These are phyloP conservation scores for Centaurea solstitialis DNA, from an alignment of 129 eudicot genomes.

Conservation along the genomic window DNA sequence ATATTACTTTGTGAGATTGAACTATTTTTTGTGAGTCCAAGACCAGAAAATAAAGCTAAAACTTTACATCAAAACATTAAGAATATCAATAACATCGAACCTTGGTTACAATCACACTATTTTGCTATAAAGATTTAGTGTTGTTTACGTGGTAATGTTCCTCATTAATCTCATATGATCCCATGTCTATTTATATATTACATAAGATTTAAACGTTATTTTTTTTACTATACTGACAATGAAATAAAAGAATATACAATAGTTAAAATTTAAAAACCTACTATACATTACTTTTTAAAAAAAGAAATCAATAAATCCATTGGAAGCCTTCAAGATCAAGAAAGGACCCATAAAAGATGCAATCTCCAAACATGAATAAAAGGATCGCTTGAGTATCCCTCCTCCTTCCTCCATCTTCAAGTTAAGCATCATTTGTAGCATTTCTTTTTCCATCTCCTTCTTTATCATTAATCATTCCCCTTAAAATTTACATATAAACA, in stretches of 20 bases:
- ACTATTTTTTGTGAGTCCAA: too few relatives aligned
- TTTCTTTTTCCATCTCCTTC: constrained; percentile 3
- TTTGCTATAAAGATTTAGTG: too few relatives aligned
- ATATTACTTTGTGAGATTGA: too few relatives aligned
- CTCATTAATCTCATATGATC: too few relatives aligned
- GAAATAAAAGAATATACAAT: background rate
- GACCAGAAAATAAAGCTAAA: too few relatives aligned
- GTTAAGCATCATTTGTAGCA: constrained; percentile 31
- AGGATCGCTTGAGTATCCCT: constrained; percentile 31
- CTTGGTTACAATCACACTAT: too few relatives aligned
- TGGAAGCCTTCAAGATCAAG: constrained; percentile 36
- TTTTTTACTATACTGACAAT: background rate
- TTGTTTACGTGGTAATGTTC: too few relatives aligned
- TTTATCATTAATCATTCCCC: background rate
- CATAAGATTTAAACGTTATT: too few relatives aligned
- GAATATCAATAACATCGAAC: too few relatives aligned
- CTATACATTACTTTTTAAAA: background rate
- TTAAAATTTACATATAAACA: too few relatives aligned
- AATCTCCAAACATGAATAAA: constrained; percentile 25
- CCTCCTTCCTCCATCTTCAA: constrained; percentile 37
- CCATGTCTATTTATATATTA: too few relatives aligned
- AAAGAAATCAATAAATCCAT: background rate
- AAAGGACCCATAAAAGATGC: constrained; percentile 34
- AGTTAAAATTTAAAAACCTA: background rate
- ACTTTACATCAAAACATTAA: too few relatives aligned